Conservation (phyloP, 805 yeast genomes). For the Spathaspora sp. region DNA sequence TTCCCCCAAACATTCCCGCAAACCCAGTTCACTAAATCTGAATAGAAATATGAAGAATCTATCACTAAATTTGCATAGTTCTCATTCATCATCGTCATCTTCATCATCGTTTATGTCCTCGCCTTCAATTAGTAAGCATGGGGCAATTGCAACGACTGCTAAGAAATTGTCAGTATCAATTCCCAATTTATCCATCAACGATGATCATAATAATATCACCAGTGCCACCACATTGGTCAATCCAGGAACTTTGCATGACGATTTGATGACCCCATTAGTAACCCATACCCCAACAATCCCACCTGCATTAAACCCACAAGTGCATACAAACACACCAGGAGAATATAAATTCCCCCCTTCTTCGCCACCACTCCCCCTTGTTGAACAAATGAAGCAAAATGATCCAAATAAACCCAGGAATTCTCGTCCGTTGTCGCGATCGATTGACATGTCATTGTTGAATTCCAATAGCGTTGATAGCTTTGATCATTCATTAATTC, state of each 20-base stretch:
- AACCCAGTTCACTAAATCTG: slow-evolving; percentile 23
- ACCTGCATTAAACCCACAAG: slow-evolving; percentile 10
- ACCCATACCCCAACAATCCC: slow-evolving; percentile 12
- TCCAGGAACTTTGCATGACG: slow-evolving; percentile 4
- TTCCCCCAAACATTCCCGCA: slow-evolving; percentile 35
- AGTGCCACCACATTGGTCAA: slow-evolving; percentile 7
- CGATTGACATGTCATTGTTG: background rate
- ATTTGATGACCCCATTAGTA: slow-evolving; percentile 10
- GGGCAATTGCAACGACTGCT: background rate
- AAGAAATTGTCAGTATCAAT: slow-evolving; percentile 1
- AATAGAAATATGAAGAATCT: slow-evolving; percentile 38
- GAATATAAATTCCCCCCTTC: background rate
- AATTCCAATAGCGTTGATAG: background rate
- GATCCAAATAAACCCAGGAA: background rate
- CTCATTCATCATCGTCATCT: slow-evolving; percentile 2
- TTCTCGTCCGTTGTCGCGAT: background rate
- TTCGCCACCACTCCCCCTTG: background rate
- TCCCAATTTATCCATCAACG: slow-evolving; percentile 1
- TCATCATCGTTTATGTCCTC: background rate
- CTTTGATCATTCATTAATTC: background rate
- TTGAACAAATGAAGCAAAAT: background rate
- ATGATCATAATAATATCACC: background rate
- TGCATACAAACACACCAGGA: background rate
- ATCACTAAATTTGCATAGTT: slow-evolving; percentile 23
- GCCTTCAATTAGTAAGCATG: slow-evolving; percentile 2